phyloP scores from a whole-genome alignment of 495 filamentous ascomycete species.

The Hyaloscypha hepaticicola region DNA sequence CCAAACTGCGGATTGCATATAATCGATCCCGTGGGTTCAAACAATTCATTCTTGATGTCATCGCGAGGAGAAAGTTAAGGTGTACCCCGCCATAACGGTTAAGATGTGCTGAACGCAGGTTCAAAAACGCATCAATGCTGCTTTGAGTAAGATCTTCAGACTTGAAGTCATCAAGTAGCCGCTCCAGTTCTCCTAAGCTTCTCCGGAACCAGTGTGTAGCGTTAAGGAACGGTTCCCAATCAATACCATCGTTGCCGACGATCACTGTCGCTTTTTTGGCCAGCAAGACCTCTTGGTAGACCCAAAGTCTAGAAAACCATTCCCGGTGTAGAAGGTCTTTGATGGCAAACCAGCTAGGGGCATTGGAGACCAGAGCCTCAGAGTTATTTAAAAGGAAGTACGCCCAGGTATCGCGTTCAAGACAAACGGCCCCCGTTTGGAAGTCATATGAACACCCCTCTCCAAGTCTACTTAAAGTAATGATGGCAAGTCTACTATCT shows the following conservation, averaged over 20 bases:
- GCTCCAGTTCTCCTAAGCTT: neutral
- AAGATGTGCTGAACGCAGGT: neutral
- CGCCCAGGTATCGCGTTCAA: neutral
- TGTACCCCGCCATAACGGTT: neutral
- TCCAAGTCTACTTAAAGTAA: neutral
- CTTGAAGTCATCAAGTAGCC: neutral
- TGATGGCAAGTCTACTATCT: constrained; percentile 8
- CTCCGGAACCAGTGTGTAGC: neutral
- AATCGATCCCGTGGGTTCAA: neutral
- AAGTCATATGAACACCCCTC: no score
- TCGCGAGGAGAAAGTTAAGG: neutral
- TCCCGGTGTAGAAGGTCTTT: neutral
- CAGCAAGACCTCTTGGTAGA: constrained; percentile 2
- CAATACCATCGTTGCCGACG: neutral
- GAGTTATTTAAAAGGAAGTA: neutral
- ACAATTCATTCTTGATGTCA: neutral
- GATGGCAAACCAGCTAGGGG: constrained; percentile 11
- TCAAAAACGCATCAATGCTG: neutral
- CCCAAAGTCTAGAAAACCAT: constrained; percentile 18
- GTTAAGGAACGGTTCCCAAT: neutral
- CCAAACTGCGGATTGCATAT: neutral
- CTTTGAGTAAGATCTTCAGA: neutral
- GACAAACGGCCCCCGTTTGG: neutral
- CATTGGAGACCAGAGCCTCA: neutral
- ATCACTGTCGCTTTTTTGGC: neutral